Conservation (phyloP, 1,139 yeast species). For the Sugiyamaella pinicola region DNA sequence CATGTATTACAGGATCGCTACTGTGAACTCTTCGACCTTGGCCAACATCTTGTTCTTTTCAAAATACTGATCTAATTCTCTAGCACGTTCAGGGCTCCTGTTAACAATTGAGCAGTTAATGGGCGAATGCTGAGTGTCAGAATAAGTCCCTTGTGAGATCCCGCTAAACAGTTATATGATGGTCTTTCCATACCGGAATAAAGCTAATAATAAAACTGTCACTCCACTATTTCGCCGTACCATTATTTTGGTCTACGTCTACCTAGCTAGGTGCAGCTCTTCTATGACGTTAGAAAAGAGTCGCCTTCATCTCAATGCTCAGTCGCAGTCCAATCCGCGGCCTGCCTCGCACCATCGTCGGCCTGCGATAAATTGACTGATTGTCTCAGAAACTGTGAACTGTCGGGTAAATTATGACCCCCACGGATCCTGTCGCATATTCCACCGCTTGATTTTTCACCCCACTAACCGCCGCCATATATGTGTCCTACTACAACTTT, state of each 20-base stretch:
- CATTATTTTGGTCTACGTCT: no score
- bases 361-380: background rate
- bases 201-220: no score
- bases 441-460: background rate
- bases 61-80: conserved; percentile 48
- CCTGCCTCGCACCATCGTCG: background rate
- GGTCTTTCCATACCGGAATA: no score
- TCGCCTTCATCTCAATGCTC: no score
- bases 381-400: background rate
- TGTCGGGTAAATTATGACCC: conserved; percentile 1
- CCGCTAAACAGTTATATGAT: conserved; percentile 42
- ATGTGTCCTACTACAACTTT: background rate
- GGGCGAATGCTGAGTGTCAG: conserved; percentile 52
- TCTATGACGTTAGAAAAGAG: no score
- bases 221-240: no score
- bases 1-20: conserved; percentile 49
- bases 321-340: no score
- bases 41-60: conserved; percentile 29
- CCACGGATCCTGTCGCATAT: background rate
- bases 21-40: conserved; percentile 33
- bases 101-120: conserved; percentile 38
- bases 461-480: background rate
- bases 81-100: conserved; percentile 47
- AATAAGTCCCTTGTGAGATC: conserved; percentile 46
- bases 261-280: no score